Evolutionary conservation across 1,139 yeast species (phyloP), one percentile per base, ranked within the genome.

Genomic region (Diutina sp.): DNA sequence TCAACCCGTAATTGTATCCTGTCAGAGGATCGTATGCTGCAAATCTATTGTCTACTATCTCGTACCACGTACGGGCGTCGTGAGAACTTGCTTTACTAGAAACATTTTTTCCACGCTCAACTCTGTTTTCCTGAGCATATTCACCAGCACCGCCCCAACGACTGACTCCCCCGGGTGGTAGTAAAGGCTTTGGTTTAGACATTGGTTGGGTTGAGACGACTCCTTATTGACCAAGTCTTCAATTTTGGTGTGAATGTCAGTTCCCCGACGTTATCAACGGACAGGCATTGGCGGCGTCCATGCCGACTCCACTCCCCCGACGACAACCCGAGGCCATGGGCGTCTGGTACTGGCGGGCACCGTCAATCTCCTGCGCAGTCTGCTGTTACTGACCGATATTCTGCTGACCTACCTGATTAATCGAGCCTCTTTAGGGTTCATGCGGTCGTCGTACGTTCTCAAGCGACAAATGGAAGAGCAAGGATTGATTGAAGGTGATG

Each of bases 331-430:
- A n/a, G 11, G 9, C 46, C n/a, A 44, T 25, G 21, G 38, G 6
- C 53, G 41, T 14, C 41, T 12, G 29, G 28, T 9, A 5, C 41
- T 50, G 53, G 44, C n/a, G 14, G n/a, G 14, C 25, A 9, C 44
- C 21, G 6, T n/a, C 9, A 14, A 5, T 6, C 18, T 50, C 8
- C 45, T 32, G 53, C 41, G 53, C 16, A 29, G 41, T 8, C 53
- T 50, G 53, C 38, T 29, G 51, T 12, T 50, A 44, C 53, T 32
- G 44, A 50, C 53, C n/a, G 53, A 50, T 28, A 50, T 50, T 4
- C 32, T 32, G 28, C 45, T 32, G 44, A 50, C 53, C 29, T 50
- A 32, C 16, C 18, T 21, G 25, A 32, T 38, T 14, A 50, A 50
- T 18, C 44, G 53, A 5, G 53, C 53, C 28, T 32, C 32, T n/a